Evolutionary conservation across 257 asterid species (phyloP), one percentile per base, ranked within the genome.

Genomic region (Salvia miltiorrhiza): DNA sequence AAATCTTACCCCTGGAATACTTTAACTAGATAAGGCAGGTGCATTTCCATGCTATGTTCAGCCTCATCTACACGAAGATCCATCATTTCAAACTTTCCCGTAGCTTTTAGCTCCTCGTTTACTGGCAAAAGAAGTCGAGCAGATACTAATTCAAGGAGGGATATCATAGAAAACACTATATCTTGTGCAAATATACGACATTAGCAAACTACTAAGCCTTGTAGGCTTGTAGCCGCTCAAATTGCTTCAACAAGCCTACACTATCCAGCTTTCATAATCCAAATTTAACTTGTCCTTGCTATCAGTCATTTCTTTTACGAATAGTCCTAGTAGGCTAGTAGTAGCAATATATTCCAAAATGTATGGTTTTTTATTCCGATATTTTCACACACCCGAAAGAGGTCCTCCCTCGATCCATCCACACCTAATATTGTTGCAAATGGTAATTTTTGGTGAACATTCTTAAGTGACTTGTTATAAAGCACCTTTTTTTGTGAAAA

Each of bases 31-130:
- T 91, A 94, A 0, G 99, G 99, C 54, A 94, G 79, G 90, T 94
- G 99, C 99, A 94, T 91, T 76, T 94, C 99, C 99, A 94, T 94
- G 89, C 97, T 94, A 76, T 94, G 99, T 76, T 94, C 99, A 75
- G 95, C 96, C 81, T 94, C 99, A 60, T 94, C 99, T 28, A 89
- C 96, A 20, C 63, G 86, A 75, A 90, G 81, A 86, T 91, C 97
- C 99, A 94, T 94, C 67, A 74, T 20, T 69, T 86, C 99, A 82
- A 94, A 94, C 72, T 87, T 86, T 66, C 97, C 99, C 2, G 95
- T 88, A 69, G 91, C 96, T 85, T 82, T 86, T 45, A 94, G 87
- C 78, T 90, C 95, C 75, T 94, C 97, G 20, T 69, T 87, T 69
- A 87, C 99, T 94, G 84, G 71, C 52, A 53, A 55, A 71, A 73